These are phyloP conservation scores for Apiospora hydei DNA, from an alignment of 2,329 filamentous ascomycete species.

Conservation along the genomic window DNA sequence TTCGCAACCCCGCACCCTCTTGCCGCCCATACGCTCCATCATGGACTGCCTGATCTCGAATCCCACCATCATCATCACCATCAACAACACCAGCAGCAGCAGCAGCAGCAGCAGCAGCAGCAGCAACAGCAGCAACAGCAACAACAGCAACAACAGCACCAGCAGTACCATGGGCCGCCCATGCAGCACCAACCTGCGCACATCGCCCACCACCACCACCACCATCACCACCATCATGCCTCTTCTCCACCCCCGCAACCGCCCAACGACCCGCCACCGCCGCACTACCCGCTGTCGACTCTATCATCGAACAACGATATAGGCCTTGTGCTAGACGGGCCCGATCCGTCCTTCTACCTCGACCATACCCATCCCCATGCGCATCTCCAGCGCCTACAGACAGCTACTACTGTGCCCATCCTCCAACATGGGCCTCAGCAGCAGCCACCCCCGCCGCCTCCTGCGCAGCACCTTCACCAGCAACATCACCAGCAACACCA, in stretches of 20 bases:
- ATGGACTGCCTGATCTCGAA: slow-evolving; percentile 21
- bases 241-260: slow-evolving; percentile 23
- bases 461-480: slow-evolving; percentile 1
- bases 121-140: neutral
- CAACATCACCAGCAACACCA: slow-evolving; percentile 10
- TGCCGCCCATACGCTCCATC: slow-evolving; percentile 21
- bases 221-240: neutral
- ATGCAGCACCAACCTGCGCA: slow-evolving; percentile 38
- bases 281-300: neutral
- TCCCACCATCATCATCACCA: neutral
- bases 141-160: neutral
- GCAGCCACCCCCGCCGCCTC: slow-evolving; percentile 33
- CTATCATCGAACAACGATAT: slow-evolving; percentile 42
- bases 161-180: slow-evolving; percentile 15
- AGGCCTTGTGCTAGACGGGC: slow-evolving; percentile 47
- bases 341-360: slow-evolving; percentile 45
- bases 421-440: slow-evolving; percentile 40
- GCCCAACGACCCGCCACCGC: slow-evolving; percentile 24
- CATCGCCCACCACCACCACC: slow-evolving; percentile 33
- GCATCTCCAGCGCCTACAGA: slow-evolving; percentile 44
- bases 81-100: neutral
- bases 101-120: neutral
- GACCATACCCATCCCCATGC: slow-evolving; percentile 39
- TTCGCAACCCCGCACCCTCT: slow-evolving; percentile 27
- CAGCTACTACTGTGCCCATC: slow-evolving; percentile 42